Evolutionary conservation across 176 grass and related monocot species (phyloP).

Genomic region (Musa troglodytarum): DNA sequence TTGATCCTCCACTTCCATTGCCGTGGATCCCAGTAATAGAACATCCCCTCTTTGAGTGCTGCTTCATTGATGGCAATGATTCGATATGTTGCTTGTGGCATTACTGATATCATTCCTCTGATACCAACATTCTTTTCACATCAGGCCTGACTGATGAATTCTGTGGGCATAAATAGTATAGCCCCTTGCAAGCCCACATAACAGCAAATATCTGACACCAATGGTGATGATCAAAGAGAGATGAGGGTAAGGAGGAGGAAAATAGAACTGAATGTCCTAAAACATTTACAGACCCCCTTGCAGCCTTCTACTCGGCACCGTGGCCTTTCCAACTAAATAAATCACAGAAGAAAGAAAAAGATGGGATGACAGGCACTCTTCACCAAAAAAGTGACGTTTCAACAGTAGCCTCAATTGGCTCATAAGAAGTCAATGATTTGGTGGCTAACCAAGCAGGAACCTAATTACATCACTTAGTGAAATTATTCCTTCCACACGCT

Average conservation of each 20-base stretch:
- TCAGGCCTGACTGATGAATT: too few relatives aligned
- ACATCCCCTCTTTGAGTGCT: too few relatives aligned
- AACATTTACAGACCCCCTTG: neutral
- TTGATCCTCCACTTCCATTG: too few relatives aligned
- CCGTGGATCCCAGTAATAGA: too few relatives aligned
- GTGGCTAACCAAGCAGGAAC: constrained; percentile 56
- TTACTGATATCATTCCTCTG: too few relatives aligned
- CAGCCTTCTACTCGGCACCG: neutral
- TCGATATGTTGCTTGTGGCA: too few relatives aligned
- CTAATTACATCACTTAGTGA: constrained; percentile 81
- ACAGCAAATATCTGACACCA: neutral
- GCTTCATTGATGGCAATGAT: too few relatives aligned
- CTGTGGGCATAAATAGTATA: too few relatives aligned
- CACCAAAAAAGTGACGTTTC: neutral
- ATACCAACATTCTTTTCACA: too few relatives aligned
- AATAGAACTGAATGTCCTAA: neutral
- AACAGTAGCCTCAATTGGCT: neutral
- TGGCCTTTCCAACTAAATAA: neutral
- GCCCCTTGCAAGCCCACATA: neutral
- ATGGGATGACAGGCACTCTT: neutral
- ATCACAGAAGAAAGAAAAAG: neutral
- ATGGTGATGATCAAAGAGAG: neutral
- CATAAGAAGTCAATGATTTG: neutral
- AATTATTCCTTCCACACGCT: constrained; percentile 95
- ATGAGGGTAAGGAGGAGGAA: neutral